Evolutionary conservation across 129 eudicot genomes (phyloP), one percentile per base, ranked within the genome.

Genomic region (Saussurea involucrata): DNA sequence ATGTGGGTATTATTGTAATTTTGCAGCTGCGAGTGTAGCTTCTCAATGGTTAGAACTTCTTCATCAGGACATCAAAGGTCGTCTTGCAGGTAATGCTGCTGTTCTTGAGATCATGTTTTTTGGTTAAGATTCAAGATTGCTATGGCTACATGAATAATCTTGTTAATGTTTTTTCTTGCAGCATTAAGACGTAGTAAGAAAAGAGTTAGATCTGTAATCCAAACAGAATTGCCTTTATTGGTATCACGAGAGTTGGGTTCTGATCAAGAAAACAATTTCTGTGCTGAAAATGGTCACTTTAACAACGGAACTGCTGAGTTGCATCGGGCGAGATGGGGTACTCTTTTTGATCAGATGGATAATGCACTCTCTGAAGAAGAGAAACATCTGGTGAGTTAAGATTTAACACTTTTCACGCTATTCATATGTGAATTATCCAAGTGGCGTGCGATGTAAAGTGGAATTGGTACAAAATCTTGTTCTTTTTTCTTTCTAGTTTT

Each of bases 1-100:
- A 63, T 21, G 17, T 29, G 73, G 37, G 42, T 64, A 65, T 46
- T 4, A 5, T 72, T 80, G 71, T 73, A 22, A 15, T 70, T 74
- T 69, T 77, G 73, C 94, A 95, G 98, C 94, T 86, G 97, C 98
- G 31, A 86, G 77, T 83, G 94, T 91, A 46, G 97, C 98, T 73
- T 89, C 93, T 29, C 96, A 89, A 71, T 95, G 98, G 98, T 78
- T 95, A 81, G 96, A 91, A 76, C 94, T 95, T 83, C 89, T 91
- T 69, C 87, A 78, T 72, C 98, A 84, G 76, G 98, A 95, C 83
- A 88, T 89, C 42, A 92, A 83, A 83, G 98, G 97, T 8, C 97
- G 97, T 68, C 92, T 95, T 79, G 88, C 94, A 70, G 98, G 98
- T 90, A 65, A 24, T 20, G 12, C 7, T 40, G 21, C 15, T 55